Conservation (phyloP, 1,284 basidiomycete genomes). For the Papiliotrema laurentii region DNA sequence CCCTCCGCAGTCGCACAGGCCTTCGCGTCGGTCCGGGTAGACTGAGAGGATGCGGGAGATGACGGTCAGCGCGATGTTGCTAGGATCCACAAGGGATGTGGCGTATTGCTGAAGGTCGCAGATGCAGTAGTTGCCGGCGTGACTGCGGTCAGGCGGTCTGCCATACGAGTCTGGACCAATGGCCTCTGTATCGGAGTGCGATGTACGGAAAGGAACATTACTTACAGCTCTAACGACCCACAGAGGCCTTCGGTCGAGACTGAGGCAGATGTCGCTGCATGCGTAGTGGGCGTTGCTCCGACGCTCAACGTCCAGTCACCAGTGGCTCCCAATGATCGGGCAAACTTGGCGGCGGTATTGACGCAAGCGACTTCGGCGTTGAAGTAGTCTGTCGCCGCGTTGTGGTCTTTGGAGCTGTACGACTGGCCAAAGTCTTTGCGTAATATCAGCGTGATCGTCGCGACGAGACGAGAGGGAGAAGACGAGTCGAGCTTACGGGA, state of each 20-base stretch:
- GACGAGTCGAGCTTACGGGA: conserved; percentile 53
- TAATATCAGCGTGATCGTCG: not conserved
- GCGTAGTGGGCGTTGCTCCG: conserved; percentile 78
- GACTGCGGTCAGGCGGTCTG: conserved; percentile 32
- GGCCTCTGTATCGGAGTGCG: not conserved
- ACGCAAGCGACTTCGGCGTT: conserved; percentile 68
- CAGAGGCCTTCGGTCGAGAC: conserved; percentile 13
- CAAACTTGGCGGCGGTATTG: conserved; percentile 61
- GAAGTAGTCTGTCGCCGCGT: conserved; percentile 62
- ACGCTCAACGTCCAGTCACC: conserved; percentile 67
- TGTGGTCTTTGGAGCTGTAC: conserved; percentile 64
- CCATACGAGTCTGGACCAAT: not conserved
- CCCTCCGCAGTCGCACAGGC: conserved; percentile 72
- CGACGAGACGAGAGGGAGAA: no score
- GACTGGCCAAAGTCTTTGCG: conserved; percentile 55
- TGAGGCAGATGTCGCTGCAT: conserved; percentile 25
- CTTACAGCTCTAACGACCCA: conserved; percentile 39
- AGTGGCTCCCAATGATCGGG: conserved; percentile 44
- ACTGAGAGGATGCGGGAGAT: conserved; percentile 68
- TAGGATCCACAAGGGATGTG: conserved; percentile 60
- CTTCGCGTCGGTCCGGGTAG: conserved; percentile 61
- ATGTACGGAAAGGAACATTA: not conserved
- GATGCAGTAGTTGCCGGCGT: conserved; percentile 74
- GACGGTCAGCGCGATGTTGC: conserved; percentile 63
- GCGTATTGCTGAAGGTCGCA: conserved; percentile 77